Percentiles rank a stretch among this genome's conserved stretches.
Evolutionary conservation across 1,284 basidiomycete species (phyloP).

Genomic region (Trametes hirsuta): DNA sequence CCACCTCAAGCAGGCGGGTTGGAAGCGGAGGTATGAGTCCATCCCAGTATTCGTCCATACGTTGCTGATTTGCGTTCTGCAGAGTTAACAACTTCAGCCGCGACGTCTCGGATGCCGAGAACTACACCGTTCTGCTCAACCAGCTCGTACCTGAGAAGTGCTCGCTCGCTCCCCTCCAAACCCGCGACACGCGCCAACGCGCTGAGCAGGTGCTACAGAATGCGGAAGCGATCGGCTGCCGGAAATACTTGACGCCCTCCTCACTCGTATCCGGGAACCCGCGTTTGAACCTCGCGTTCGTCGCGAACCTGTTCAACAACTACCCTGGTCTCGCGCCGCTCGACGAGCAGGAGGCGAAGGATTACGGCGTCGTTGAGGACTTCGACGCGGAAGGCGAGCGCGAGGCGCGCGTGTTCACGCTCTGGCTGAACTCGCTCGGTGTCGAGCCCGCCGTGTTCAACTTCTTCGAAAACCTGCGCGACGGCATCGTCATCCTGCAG

Average conservation of each 20-base stretch:
- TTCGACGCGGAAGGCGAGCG: constrained; percentile 99
- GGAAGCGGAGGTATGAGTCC: constrained; percentile 72
- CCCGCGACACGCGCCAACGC: constrained; percentile 78
- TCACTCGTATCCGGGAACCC: constrained; percentile 94
- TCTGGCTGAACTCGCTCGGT: constrained; percentile 97
- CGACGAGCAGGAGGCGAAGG: constrained; percentile 86
- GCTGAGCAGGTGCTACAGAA: constrained; percentile 95
- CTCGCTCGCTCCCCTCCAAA: constrained; percentile 91
- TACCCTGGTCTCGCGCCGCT: constrained; percentile 92
- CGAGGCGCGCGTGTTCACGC: constrained; percentile 95
- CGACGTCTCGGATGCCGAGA: constrained; percentile 94
- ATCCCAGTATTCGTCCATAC: background rate
- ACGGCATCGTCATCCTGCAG: constrained; percentile 90
- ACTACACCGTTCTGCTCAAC: constrained; percentile 95
- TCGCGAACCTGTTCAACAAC: constrained; percentile 98
- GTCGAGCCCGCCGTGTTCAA: constrained; percentile 97
- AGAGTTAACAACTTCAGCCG: constrained; percentile 98
- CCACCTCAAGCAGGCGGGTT: constrained; percentile 94
- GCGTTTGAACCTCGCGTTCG: constrained; percentile 98
- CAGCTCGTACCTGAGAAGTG: constrained; percentile 95
- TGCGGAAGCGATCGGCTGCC: constrained; percentile 91
- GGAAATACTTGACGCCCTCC: constrained; percentile 93
- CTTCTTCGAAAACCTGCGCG: constrained; percentile 94
- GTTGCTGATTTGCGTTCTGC: constrained; percentile 6
- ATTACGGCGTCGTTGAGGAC: constrained; percentile 89